Conservation (phyloP, 2,329 filamentous ascomycete species). For the Stachybotrys chlorohalonatus region DNA sequence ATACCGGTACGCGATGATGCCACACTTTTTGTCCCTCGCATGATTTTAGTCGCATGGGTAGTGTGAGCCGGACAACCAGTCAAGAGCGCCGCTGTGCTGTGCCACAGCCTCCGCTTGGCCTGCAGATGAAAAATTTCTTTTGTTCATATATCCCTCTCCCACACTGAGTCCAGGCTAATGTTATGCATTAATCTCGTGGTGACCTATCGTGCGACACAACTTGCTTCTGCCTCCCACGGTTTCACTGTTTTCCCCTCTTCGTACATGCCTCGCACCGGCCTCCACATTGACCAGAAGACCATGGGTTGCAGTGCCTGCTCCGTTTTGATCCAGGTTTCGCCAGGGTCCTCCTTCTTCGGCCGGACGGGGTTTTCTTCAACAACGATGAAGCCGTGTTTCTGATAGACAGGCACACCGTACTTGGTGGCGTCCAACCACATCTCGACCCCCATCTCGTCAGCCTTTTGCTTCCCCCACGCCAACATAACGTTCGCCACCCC, state of each 20-base stretch:
- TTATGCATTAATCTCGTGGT: too few relatives aligned
- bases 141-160: too few relatives aligned
- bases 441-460: slow-evolving; percentile 13
- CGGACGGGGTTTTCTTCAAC: slow-evolving; percentile 6
- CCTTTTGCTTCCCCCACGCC: slow-evolving; percentile 12
- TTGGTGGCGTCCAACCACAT: slow-evolving; percentile 13
- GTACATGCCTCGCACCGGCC: slow-evolving; percentile 9
- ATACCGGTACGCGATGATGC: too few relatives aligned
- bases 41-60: too few relatives aligned
- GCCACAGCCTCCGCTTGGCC: too few relatives aligned
- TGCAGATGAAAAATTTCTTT: too few relatives aligned
- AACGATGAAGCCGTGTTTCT: slow-evolving; percentile 12
- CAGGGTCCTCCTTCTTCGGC: slow-evolving; percentile 4
- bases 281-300: slow-evolving; percentile 12
- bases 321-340: slow-evolving; percentile 8
- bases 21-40: too few relatives aligned
- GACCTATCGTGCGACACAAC: background rate
- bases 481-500: slow-evolving; percentile 12
- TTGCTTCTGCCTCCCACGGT: slow-evolving; percentile 5
- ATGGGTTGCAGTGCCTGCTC: slow-evolving; percentile 8
- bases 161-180: too few relatives aligned
- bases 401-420: slow-evolving; percentile 10
- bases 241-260: slow-evolving; percentile 7
- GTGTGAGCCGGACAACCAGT: too few relatives aligned
- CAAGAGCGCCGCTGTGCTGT: too few relatives aligned